These are phyloP conservation scores for Fusarium brachygibbosum DNA, from an alignment of 2,329 filamentous ascomycete genomes.

Conservation along the genomic window DNA sequence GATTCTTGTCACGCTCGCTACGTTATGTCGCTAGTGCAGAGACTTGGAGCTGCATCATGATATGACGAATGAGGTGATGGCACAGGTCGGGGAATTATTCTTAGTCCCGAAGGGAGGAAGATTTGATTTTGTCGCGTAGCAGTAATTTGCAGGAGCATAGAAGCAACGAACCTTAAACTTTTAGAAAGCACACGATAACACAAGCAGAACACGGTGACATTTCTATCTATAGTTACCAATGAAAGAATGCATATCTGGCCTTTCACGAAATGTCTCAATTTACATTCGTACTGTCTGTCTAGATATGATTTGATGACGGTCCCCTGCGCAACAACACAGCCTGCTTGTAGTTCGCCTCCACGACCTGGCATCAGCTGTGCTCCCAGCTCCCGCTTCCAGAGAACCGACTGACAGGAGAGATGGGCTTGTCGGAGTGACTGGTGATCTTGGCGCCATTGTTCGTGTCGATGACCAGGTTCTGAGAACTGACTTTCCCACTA, in stretches of 20 bases:
- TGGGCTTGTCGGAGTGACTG: neutral
- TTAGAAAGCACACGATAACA: neutral
- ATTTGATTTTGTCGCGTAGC: neutral
- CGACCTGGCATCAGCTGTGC: neutral
- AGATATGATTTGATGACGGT: neutral
- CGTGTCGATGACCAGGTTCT: neutral
- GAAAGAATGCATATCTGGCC: neutral
- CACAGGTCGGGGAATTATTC: constrained; percentile 6
- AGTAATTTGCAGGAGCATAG: too few relatives aligned
- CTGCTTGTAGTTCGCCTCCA: neutral
- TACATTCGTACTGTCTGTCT: rapidly evolving
- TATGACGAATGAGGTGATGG: constrained; percentile 7
- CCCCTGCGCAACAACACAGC: neutral
- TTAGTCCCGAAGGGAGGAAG: constrained; percentile 5
- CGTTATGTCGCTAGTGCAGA: neutral
- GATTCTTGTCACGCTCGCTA: neutral
- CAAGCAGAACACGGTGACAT: neutral
- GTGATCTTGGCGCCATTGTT: constrained; percentile 2
- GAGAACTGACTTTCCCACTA: neutral
- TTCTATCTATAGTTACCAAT: neutral
- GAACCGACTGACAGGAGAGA: neutral
- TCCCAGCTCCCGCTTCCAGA: constrained; percentile 1
- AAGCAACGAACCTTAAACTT: neutral
- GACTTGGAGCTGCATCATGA: neutral
- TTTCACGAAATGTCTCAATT: neutral